Evolutionary conservation across 1,284 basidiomycete genomes (phyloP).

Genomic region (Cronartium quercuum): DNA sequence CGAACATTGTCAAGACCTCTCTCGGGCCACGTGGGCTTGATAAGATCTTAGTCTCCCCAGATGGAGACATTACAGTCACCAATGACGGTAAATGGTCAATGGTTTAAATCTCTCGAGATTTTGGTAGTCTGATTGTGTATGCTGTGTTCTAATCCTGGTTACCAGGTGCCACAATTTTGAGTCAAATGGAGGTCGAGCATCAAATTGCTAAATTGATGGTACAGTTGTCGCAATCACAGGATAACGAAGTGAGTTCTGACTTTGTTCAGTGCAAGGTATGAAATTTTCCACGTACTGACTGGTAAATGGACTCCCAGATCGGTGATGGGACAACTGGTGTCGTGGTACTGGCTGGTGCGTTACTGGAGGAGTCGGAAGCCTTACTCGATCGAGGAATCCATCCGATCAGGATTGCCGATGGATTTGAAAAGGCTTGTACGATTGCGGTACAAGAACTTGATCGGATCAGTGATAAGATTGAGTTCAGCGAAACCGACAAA

Average conservation of each 20-base stretch:
- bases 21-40: slow-evolving; percentile 93
- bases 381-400: slow-evolving; percentile 96
- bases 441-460: slow-evolving; percentile 87
- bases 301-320: slow-evolving; percentile 54
- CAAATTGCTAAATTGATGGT: slow-evolving; percentile 97
- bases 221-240: slow-evolving; percentile 92
- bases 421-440: slow-evolving; percentile 86
- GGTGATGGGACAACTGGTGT: slow-evolving; percentile 99
- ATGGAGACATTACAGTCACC: slow-evolving; percentile 97
- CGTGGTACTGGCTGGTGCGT: slow-evolving; percentile 95
- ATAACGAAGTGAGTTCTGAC: slow-evolving; percentile 62
- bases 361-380: slow-evolving; percentile 74
- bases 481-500: slow-evolving; percentile 74
- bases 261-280: background rate
- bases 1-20: slow-evolving; percentile 91
- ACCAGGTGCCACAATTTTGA: slow-evolving; percentile 45
- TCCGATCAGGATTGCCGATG: slow-evolving; percentile 96
- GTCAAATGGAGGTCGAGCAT: slow-evolving; percentile 71
- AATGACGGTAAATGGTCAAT: slow-evolving; percentile 66
- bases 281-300: background rate
- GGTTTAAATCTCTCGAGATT: background rate
- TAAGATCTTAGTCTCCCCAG: slow-evolving; percentile 97
- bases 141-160: slow-evolving; percentile 1
- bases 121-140: slow-evolving; percentile 61
- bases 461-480: slow-evolving; percentile 80